Base-by-base conservation (phyloP, 768 basidiomycete species). In the Floccularia luteovirens region DNA sequence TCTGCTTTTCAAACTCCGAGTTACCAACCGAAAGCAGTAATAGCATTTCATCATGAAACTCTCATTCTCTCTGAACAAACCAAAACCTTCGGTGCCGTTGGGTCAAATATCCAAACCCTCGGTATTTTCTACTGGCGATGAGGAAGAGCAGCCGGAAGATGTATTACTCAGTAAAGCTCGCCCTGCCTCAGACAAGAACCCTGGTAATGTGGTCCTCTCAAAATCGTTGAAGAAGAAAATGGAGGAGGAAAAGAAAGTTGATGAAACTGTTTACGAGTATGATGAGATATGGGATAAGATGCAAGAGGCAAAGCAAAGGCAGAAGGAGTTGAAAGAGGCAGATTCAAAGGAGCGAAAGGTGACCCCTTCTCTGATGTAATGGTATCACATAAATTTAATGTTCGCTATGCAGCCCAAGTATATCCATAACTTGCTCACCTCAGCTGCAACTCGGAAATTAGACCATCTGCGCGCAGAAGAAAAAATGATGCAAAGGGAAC, bases 231-330 rank as follows among this genome's bases (percentile, higher is more conserved):
- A 70, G 64, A 84, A 81, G 54, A 74, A 76, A 48, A 78, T 93
- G 63, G 79, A 88, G 46, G 75, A 75, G 36, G 92, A 93, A 57
- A 74, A 79, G 63, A 69, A 70, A 45, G 67, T 91, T 2, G 94
- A 98, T 50, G 55, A 74, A 31, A 83, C 82, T 0, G 87, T 93
- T 3, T 98, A 85, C 58, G 80, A 93, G 59, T 99, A 99, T 53
- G 96, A 99, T 56, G 92, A 90, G 60, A 80, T 98, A 3, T 98
- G 83, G 75, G 96, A 99, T 53, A 78, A 74, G 48, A 97, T 99
- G 82, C 92, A 98, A 61, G 77, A 84, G 48, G 84, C 79, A 1
- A 89, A 92, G 60, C 64, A 66, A 46, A 64, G 63, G 28, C 84
- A 84, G 54, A 88, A 90, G 53, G 74, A 75, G 49, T 70, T 65